These are phyloP conservation scores for Amborella trichopoda DNA, from an alignment of 164 flowering plant species.

Conservation along the genomic window DNA sequence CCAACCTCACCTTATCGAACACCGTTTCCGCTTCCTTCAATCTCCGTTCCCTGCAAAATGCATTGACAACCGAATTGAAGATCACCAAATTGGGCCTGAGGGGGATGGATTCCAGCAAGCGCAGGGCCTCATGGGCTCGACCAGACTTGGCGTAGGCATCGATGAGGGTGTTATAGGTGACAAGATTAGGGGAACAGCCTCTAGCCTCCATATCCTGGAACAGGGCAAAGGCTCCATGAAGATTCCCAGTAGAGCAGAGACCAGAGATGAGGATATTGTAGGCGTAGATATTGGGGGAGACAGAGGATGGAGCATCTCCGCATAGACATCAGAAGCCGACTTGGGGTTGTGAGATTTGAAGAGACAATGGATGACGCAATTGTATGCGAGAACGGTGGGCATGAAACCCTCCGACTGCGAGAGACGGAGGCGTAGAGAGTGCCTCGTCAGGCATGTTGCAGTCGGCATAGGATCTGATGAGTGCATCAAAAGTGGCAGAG, in stretches of 20 bases:
- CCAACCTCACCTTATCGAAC: slow-evolving; percentile 44
- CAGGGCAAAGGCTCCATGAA: not conserved
- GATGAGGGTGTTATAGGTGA: slow-evolving; percentile 68
- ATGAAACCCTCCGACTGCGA: slow-evolving; percentile 53
- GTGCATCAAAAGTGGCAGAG: slow-evolving; percentile 59
- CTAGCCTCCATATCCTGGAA: not conserved
- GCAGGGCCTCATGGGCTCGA: slow-evolving; percentile 30
- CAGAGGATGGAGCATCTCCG: not conserved
- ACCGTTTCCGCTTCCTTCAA: slow-evolving; percentile 43
- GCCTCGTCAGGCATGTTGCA: slow-evolving; percentile 40
- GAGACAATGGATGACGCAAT: slow-evolving; percentile 18
- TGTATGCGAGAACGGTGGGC: slow-evolving; percentile 76
- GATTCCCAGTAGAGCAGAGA: not conserved
- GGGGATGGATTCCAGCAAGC: slow-evolving; percentile 26
- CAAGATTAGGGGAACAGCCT: slow-evolving; percentile 29
- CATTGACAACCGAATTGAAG: slow-evolving; percentile 64
- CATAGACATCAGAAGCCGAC: not conserved
- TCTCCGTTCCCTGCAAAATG: slow-evolving; percentile 59
- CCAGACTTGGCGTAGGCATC: slow-evolving; percentile 54
- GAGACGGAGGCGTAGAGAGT: slow-evolving; percentile 25
- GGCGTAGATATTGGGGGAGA: not conserved
- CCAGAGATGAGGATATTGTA: not conserved
- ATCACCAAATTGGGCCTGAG: slow-evolving; percentile 65
- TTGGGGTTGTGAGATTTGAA: not conserved
- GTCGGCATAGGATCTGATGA: slow-evolving; percentile 53